A percentile compares a stretch with the other conserved stretches of the same genome.
Evolutionary conservation across 352 stramenopile species (phyloP).

Genomic region (Phytophthora quininea): DNA sequence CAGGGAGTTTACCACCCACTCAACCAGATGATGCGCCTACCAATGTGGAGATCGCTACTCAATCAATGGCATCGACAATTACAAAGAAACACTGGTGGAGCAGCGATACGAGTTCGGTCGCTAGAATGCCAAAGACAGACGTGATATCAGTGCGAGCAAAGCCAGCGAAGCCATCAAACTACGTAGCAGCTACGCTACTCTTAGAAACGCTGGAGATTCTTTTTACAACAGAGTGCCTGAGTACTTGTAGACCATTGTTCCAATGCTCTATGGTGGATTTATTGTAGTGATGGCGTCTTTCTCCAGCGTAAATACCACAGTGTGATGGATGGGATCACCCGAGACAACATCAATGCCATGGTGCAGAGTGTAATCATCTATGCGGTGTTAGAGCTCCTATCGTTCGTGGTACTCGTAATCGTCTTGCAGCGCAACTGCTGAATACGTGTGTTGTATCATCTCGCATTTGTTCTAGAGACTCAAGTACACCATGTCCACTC

Average conservation of each 20-base stretch:
- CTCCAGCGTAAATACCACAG: slow-evolving; percentile 16
- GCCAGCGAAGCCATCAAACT: not conserved
- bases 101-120: no score
- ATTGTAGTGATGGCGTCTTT: not conserved
- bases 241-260: slow-evolving; percentile 4
- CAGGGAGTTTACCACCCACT: not conserved
- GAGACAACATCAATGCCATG: not conserved
- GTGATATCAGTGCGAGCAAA: not conserved
- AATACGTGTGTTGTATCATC: slow-evolving; percentile 11
- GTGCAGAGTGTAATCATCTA: slow-evolving; percentile 23
- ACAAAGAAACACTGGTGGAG: no score
- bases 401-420: slow-evolving; percentile 9
- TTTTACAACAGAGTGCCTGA: slow-evolving; percentile 6
- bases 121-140: no score
- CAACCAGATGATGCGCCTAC: not conserved
- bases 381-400: slow-evolving; percentile 22
- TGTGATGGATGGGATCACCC: slow-evolving; percentile 10
- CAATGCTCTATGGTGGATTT: not conserved
- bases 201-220: not conserved
- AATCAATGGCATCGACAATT: no score
- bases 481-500: slow-evolving; percentile 11
- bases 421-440: slow-evolving; percentile 12
- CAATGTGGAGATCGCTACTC: no score
- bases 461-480: slow-evolving; percentile 29
- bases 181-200: not conserved